Conservation (phyloP, 495 filamentous ascomycete genomes). For the Hypoxylon lienhwacheense region DNA sequence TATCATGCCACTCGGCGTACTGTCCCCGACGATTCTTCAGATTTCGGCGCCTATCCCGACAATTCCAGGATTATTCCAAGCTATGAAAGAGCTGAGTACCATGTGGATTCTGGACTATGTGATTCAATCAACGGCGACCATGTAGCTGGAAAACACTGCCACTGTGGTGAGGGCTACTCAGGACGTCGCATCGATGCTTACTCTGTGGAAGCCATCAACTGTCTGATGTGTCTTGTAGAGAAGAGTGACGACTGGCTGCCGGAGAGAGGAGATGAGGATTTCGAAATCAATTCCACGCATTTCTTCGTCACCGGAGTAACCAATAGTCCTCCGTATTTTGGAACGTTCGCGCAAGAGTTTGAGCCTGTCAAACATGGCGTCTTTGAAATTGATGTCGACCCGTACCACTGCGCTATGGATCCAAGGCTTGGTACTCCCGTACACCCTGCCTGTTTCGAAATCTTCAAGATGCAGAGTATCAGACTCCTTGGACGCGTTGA, state of each 20-base stretch:
- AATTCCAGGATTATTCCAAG: no score
- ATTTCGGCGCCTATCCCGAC: no score
- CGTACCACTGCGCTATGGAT: neutral
- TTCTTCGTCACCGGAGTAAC: neutral
- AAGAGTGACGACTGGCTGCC: neutral
- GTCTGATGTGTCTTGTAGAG: neutral
- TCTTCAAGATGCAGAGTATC: neutral
- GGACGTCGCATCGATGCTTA: no score
- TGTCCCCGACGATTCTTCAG: no score
- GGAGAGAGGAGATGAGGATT: neutral
- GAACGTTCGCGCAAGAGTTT: neutral
- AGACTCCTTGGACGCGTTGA: neutral
- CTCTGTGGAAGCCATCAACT: no score
- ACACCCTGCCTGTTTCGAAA: neutral
- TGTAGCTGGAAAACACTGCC: no score
- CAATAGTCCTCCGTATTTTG: neutral
- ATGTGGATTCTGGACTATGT: no score
- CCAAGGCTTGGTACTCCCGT: neutral
- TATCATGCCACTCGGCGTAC: no score
- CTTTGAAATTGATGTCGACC: neutral
- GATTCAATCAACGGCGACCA: no score
- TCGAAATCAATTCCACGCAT: neutral
- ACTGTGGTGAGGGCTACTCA: no score
- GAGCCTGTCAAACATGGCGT: neutral
- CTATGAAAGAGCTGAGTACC: no score